These are phyloP conservation scores for Colletotrichum costaricense DNA, from an alignment of 2,329 filamentous ascomycete genomes.

Conservation along the genomic window DNA sequence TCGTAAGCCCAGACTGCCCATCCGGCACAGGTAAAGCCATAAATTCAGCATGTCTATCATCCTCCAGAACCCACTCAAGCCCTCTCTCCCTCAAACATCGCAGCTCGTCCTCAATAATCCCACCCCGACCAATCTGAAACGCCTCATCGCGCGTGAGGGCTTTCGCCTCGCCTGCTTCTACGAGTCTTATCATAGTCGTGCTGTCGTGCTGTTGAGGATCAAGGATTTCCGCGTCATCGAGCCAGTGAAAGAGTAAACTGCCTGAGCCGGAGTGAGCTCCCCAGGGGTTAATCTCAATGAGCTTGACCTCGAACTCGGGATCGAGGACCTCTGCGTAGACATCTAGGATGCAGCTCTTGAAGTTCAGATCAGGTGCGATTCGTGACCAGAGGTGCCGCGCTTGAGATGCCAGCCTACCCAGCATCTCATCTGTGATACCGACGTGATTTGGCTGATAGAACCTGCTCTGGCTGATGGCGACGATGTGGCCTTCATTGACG, in stretches of 20 bases:
- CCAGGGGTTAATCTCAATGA: neutral
- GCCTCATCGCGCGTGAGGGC: neutral
- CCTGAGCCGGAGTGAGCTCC: neutral
- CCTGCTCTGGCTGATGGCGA: neutral
- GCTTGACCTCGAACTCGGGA: neutral
- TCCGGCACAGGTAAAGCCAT: neutral
- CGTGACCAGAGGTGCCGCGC: fast-evolving
- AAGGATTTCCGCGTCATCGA: neutral
- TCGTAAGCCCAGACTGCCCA: neutral
- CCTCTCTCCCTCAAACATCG: neutral
- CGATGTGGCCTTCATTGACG: neutral
- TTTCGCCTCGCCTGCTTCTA: neutral
- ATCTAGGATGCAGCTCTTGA: neutral
- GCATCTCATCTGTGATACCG: neutral
- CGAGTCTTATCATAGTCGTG: neutral
- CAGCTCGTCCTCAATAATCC: neutral
- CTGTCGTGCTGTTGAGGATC: fast-evolving
- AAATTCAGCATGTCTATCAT: neutral
- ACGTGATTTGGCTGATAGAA: neutral
- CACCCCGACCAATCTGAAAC: neutral
- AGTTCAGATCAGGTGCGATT: neutral
- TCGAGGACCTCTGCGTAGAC: neutral
- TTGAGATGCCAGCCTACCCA: fast-evolving
- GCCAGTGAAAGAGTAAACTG: neutral
- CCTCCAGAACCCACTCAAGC: neutral